Conservation (phyloP, 2,329 filamentous ascomycete genomes). For the Pseudogymnoascus sp. region DNA sequence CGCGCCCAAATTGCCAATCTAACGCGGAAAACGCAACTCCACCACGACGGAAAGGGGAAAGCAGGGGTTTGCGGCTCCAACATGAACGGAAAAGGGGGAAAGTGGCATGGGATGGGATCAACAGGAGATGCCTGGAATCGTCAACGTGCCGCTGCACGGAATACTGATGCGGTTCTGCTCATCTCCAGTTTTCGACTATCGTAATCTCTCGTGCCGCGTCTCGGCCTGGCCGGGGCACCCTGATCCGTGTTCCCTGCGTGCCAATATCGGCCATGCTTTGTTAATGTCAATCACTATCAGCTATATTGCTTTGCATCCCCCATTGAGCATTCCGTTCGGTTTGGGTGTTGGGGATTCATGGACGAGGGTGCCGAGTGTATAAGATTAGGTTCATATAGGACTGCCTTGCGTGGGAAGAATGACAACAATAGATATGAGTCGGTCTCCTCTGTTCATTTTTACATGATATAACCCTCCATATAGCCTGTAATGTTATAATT, state of each 20-base stretch:
- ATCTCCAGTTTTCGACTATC: background rate
- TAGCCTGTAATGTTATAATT: background rate
- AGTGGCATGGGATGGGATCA: background rate
- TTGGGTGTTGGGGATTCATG: background rate
- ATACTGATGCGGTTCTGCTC: background rate
- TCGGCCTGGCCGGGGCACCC: background rate
- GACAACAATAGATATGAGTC: background rate
- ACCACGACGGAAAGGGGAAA: background rate
- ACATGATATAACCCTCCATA: background rate
- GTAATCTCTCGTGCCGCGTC: background rate
- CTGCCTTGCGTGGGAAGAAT: background rate
- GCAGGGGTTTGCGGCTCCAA: background rate
- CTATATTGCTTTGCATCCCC: background rate
- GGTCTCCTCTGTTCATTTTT: background rate
- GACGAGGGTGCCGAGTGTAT: background rate
- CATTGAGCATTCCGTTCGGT: background rate
- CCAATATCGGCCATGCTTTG: background rate
- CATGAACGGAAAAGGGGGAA: background rate
- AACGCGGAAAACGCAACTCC: background rate
- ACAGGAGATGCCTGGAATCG: background rate
- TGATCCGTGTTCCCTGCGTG: background rate
- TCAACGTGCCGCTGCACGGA: background rate
- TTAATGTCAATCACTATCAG: background rate
- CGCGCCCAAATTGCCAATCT: slow-evolving; percentile 1
- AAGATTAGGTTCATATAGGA: background rate